Base-by-base conservation (phyloP, 257 asterid species). In the Craterostigma plantagineum region DNA sequence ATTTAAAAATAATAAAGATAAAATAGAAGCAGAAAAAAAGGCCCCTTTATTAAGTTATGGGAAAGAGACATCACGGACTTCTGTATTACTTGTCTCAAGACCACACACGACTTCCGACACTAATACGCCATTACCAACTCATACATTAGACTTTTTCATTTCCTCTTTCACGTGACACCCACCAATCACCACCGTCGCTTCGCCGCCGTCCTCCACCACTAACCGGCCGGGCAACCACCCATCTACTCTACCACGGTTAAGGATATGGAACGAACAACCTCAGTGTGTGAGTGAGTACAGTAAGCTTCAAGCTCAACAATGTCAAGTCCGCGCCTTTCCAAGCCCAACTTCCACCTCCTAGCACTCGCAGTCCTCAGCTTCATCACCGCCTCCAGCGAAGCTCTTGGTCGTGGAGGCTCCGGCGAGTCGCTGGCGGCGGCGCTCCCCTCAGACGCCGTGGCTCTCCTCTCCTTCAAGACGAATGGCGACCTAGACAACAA, bases 391-490 rank as follows among this genome's bases (percentile, higher is more conserved):
- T 4, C 35, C 0, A 15, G 40, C 0, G 38, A 52, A 37, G 1
- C 38, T 27, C 49, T 34, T 58, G 59, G 43, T n/a, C n/a, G n/a
- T 53, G 8, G 43, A 23, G 34, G 14, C 56, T 33, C 37, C 52
- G 12, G 10, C 3, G 33, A 43, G 15, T 39, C 60, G 2, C 30
- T 23, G 5, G 40, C 40, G 14, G n/a, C 83, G 56, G 1, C 82
- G 18, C 16, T 71, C 11, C 92, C 92, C 0, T 9, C 67, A 47
- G 98, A 87, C 65, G 98, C 95, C 27, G 81, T 70, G 27, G 16
- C 81, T 0, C 67, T 87, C 1, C 77, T 82, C n/a, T 57, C 83
- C 0, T 87, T 87, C 72, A 79, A 82, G 62, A 52, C 81, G 13
- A 58, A 60, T 45, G 90, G 91, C 10, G 98, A 87, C 75, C 45